These are phyloP conservation scores for Stephanodiscus minutulus DNA, from an alignment of 108 stramenopile species.

Conservation along the genomic window DNA sequence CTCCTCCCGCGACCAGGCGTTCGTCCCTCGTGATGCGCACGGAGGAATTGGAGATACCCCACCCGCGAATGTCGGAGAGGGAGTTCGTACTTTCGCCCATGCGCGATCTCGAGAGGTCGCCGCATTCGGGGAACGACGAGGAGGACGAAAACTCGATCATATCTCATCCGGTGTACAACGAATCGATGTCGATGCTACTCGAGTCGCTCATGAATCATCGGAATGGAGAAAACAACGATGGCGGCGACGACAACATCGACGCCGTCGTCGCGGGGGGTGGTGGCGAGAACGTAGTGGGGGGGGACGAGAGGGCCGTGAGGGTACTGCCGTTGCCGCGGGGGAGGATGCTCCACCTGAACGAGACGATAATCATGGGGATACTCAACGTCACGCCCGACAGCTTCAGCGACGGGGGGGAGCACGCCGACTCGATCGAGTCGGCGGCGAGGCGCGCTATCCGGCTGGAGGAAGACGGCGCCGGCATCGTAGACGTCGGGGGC, in stretches of 20 bases:
- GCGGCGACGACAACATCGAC: too few species aligned
- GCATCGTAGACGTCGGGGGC: slow-evolving; percentile 95
- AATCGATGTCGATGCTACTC: slow-evolving; percentile 53
- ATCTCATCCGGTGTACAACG: slow-evolving; percentile 54
- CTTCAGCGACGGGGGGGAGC: slow-evolving; percentile 94
- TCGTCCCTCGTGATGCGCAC: slow-evolving; percentile 37
- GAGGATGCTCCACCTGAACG: slow-evolving; percentile 68
- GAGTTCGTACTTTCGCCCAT: slow-evolving; percentile 95
- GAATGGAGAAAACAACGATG: too few species aligned
- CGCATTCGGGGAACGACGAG: slow-evolving; percentile 23
- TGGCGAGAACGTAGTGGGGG: background rate
- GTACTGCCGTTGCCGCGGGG: slow-evolving; percentile 74
- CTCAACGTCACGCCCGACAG: slow-evolving; percentile 97
- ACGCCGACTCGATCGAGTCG: slow-evolving; percentile 46
- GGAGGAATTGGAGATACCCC: slow-evolving; percentile 77
- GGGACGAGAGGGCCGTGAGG: slow-evolving; percentile 31
- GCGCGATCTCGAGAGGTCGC: slow-evolving; percentile 57
- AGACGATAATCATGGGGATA: slow-evolving; percentile 92
- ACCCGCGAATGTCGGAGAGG: slow-evolving; percentile 83
- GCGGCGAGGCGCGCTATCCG: slow-evolving; percentile 78
- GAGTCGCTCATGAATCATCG: slow-evolving; percentile 5
- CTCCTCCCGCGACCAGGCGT: background rate
- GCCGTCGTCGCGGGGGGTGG: background rate
- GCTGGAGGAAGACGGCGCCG: slow-evolving; percentile 86
- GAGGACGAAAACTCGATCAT: slow-evolving; percentile 3